phyloP scores from a whole-genome alignment of 768 basidiomycete species.

The Dentipellis sp. region DNA sequence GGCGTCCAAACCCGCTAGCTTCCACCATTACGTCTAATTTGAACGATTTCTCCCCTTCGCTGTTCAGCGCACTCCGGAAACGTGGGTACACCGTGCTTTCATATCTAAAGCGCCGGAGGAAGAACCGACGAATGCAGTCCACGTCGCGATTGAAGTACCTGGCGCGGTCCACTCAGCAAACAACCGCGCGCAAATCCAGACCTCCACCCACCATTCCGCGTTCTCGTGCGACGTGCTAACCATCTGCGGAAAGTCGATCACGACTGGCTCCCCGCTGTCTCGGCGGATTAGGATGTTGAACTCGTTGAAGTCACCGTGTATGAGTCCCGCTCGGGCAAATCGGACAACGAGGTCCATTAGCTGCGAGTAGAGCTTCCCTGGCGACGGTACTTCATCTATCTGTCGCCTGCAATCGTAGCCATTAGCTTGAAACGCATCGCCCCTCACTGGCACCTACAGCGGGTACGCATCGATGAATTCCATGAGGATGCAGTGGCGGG shows the following conservation, averaged over 20 bases:
- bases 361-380: slow-evolving; percentile 82
- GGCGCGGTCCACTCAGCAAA: slow-evolving; percentile 4
- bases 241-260: slow-evolving; percentile 99
- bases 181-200: not conserved
- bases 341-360: slow-evolving; percentile 96
- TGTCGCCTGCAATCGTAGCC: slow-evolving; percentile 54
- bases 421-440: not conserved
- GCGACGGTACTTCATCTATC: slow-evolving; percentile 72
- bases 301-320: slow-evolving; percentile 98
- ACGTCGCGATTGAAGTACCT: slow-evolving; percentile 99
- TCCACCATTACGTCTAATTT: slow-evolving; percentile 84
- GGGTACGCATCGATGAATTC: slow-evolving; percentile 93
- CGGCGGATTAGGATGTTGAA: slow-evolving; percentile 94
- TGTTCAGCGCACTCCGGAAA: slow-evolving; percentile 58
- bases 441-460: slow-evolving; percentile 47
- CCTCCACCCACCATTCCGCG: slow-evolving; percentile 77
- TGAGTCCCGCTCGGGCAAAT: slow-evolving; percentile 88
- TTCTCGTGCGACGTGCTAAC: slow-evolving; percentile 94
- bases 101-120: slow-evolving; percentile 83
- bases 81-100: slow-evolving; percentile 85
- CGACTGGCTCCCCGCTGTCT: slow-evolving; percentile 65
- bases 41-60: slow-evolving; percentile 42
- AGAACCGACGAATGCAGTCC: slow-evolving; percentile 90
- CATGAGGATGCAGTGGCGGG: slow-evolving; percentile 93
- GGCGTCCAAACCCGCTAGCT: slow-evolving; percentile 87